Evolutionary conservation across 2,329 filamentous ascomycete genomes (phyloP), one percentile per base, ranked within the genome.

Genomic region (Alternaria infectoria): DNA sequence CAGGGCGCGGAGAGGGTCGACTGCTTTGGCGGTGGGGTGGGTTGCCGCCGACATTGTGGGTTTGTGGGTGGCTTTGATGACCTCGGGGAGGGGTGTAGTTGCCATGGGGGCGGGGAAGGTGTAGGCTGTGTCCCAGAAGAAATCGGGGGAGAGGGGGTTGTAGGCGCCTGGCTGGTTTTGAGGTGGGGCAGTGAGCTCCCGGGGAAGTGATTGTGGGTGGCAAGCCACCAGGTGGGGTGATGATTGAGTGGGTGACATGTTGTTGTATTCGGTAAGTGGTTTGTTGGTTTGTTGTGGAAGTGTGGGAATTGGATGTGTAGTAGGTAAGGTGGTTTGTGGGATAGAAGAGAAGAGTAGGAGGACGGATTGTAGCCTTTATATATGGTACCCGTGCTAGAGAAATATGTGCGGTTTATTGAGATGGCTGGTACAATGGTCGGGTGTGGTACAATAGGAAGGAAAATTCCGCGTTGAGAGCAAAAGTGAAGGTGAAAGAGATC

Each of bases 151-250:
- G 1, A 44, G 40, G 5, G 40, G 40, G 17, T 44, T 44, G 40
- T 44, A 44, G n/a, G 0, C 40, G 17, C 40, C 43, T 1, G 17
- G 10, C 17, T 45, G 17, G 11, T 8, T 21, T 21, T 2, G 1
- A 2, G 17, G 17, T 7, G 8, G 43, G 2, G n/a, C 3, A 3
- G 9, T 1, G 2, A 12, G n/a, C 17, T 10, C 15, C 1, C 15
- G 2, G 3, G 17, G 3, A n/a, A 12, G 1, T 8, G 43, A 1
- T 2, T 2, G 43, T 45, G 17, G 43, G 9, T 40, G 36, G 36
- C 0, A 40, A 10, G 1, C 36, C n/a, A 40, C 15, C 15, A n/a
- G 15, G 15, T 8, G 7, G 4, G 36, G 17, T 40, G 36, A 40
- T 17, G 36, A 17, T 11, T 6, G n/a, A 17, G 36, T 40, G 8